Evolutionary conservation across 495 filamentous ascomycete species (phyloP), one percentile per base, ranked within the genome.

Genomic region (Aspergillus nidulans): DNA sequence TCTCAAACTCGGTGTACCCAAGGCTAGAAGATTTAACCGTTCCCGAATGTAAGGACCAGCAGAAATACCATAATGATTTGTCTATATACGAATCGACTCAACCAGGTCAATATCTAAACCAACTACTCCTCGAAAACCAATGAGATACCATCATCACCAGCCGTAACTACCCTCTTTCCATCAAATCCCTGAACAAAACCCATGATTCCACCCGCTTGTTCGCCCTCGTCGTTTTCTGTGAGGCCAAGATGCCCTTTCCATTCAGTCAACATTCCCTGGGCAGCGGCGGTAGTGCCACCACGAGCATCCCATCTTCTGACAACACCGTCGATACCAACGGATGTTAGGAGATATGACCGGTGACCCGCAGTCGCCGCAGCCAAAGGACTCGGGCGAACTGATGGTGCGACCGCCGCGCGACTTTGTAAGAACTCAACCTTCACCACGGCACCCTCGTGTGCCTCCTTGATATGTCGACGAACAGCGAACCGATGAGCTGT

Each of bases 241-340:
- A 86, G 85, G 19, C 85, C 86, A 49, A 88, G 71, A 62, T 95
- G 90, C 2, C 90, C 91, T 62, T 78, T 86, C 87, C 90, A 92
- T 68, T 96, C 91, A 43, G 81, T 83, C 16, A 87, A 66, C 55
- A 91, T 66, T 25, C 85, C 90, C 49, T 82, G 82, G 1, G 63
- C 78, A 41, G 78, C 77, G 3, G 74, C 77, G 5, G 82, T 79
- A 2, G 87, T 91, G 8, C 89, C 90, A 26, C 89, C 90, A 34
- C 90, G 80, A 19, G 87, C 78, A 73, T 97, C 90, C 92, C 92
- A 97, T 49, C 89, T 72, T 64, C 89, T 77, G 2, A 97, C 85
- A 0, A 88, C 88, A 4, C 92, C 92, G 62, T 97, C 92, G 71
- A 96, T 81, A 2, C 92, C 92, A 60, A 71, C 71, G 19, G 88